A percentile compares a stretch with the other conserved stretches of the same genome.
phyloP scores from a whole-genome alignment of 805 yeast genomes.

The Sugiyamaella boreocaroliniensis region DNA sequence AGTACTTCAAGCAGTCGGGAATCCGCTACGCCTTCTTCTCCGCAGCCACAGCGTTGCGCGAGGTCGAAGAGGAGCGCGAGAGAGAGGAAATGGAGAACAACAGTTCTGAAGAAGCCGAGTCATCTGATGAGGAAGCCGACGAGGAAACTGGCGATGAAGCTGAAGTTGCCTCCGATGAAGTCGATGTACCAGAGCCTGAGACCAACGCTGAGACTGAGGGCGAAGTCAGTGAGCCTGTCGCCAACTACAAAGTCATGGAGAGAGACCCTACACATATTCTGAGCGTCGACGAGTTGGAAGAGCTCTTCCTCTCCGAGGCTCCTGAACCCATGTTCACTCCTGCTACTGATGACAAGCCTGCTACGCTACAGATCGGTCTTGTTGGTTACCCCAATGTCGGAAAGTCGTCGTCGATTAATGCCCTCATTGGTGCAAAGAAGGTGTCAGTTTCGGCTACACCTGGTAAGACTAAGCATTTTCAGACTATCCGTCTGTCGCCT shows the following conservation, averaged over 20 bases:
- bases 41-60: slow-evolving; percentile 76
- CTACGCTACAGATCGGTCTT: slow-evolving; percentile 75
- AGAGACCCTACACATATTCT: slow-evolving; percentile 59
- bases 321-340: slow-evolving; percentile 40
- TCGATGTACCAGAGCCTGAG: slow-evolving; percentile 22
- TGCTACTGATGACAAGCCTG: slow-evolving; percentile 45
- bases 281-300: slow-evolving; percentile 78
- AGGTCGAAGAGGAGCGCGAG: slow-evolving; percentile 48
- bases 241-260: slow-evolving; percentile 22
- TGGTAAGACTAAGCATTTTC: slow-evolving; percentile 98
- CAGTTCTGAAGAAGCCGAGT: slow-evolving; percentile 18
- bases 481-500: slow-evolving; percentile 80
- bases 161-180: slow-evolving; percentile 11
- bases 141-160: slow-evolving; percentile 11
- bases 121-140: slow-evolving; percentile 5
- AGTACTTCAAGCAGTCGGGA: slow-evolving; percentile 59
- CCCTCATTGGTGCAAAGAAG: slow-evolving; percentile 90
- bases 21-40: slow-evolving; percentile 88
- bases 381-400: slow-evolving; percentile 98
- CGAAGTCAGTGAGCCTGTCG: neutral
- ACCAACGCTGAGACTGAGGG: slow-evolving; percentile 24
- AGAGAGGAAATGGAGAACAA: slow-evolving; percentile 14
- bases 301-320: slow-evolving; percentile 65
- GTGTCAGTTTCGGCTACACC: slow-evolving; percentile 99
- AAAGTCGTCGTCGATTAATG: slow-evolving; percentile 96